Percentiles rank a stretch among this genome's conserved stretches.
phyloP scores from a whole-genome alignment of 345 rosid species.

The Lepidium africanum region DNA sequence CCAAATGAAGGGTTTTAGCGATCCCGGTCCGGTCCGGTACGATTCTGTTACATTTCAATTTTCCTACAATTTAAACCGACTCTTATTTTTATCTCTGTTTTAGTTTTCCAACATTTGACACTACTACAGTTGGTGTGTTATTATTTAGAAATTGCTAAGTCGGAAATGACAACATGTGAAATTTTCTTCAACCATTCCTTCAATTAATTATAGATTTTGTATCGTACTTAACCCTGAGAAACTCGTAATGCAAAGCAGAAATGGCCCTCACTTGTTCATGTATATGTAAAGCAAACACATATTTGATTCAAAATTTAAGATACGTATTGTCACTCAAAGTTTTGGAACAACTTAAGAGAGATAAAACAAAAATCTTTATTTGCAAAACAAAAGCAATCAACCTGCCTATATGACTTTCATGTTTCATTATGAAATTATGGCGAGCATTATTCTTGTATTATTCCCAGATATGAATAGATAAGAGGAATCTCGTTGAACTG shows the following conservation, averaged over 20 bases:
- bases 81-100: not conserved
- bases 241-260: no score
- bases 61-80: not conserved
- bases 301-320: no score
- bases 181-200: not conserved
- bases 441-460: not conserved
- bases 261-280: no score
- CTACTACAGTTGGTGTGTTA: not conserved
- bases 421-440: not conserved
- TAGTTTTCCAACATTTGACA: not conserved
- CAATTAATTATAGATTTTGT: not conserved
- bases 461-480: constrained; percentile 21
- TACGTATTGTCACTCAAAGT: no score
- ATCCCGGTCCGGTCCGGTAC: constrained; percentile 5
- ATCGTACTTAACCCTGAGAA: no score
- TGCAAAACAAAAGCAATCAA: no score
- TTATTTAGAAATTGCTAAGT: not conserved
- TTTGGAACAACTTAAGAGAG: no score
- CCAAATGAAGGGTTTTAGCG: constrained; percentile 15
- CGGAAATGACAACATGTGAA: not conserved
- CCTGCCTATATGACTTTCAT: no score
- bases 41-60: not conserved
- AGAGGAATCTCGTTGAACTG: constrained; percentile 42
- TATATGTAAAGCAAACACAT: no score
- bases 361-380: no score